A percentile compares a stretch with the other conserved stretches of the same genome.
These are phyloP conservation scores for Leccinum pachyderme DNA, from an alignment of 1,284 basidiomycete species.

Conservation along the genomic window DNA sequence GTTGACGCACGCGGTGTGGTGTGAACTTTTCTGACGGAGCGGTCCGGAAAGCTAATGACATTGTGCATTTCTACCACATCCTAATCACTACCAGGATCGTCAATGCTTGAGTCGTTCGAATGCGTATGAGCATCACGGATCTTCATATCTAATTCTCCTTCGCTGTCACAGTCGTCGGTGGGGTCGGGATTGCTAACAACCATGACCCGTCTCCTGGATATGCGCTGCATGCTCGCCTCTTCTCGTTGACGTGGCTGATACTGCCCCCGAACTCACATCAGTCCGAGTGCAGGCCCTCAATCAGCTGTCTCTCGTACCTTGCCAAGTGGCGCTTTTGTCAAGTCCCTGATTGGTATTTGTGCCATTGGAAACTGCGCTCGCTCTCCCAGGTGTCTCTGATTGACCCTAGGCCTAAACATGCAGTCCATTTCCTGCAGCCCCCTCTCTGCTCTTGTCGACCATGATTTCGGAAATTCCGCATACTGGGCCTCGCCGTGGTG, in stretches of 20 bases:
- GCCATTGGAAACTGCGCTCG: conserved; percentile 7
- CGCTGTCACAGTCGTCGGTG: conserved; percentile 30
- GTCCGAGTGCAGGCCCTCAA: neutral
- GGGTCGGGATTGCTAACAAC: conserved; percentile 32
- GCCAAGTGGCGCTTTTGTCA: conserved; percentile 11
- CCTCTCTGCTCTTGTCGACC: conserved; percentile 28
- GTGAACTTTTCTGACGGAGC: conserved; percentile 31
- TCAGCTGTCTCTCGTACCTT: conserved; percentile 14
- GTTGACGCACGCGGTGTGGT: conserved; percentile 11
- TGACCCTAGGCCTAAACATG: conserved; percentile 13
- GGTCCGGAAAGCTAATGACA: conserved; percentile 22
- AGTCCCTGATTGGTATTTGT: conserved; percentile 3
- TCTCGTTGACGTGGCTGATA: conserved; percentile 17
- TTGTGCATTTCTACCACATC: neutral
- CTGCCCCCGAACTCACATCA: conserved; percentile 15
- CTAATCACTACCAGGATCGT: neutral
- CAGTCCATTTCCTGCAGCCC: conserved; percentile 28
- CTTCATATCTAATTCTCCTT: conserved; percentile 24
- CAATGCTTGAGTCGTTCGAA: neutral
- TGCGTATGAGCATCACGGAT: conserved; percentile 2
- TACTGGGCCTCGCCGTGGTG: conserved; percentile 16
- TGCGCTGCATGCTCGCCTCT: conserved; percentile 16
- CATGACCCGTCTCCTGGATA: conserved; percentile 26
- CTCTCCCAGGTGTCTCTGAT: conserved; percentile 9
- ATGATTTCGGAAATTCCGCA: conserved; percentile 25